phyloP scores from a whole-genome alignment of 306 rosid species.

The Acacia acuminata region DNA sequence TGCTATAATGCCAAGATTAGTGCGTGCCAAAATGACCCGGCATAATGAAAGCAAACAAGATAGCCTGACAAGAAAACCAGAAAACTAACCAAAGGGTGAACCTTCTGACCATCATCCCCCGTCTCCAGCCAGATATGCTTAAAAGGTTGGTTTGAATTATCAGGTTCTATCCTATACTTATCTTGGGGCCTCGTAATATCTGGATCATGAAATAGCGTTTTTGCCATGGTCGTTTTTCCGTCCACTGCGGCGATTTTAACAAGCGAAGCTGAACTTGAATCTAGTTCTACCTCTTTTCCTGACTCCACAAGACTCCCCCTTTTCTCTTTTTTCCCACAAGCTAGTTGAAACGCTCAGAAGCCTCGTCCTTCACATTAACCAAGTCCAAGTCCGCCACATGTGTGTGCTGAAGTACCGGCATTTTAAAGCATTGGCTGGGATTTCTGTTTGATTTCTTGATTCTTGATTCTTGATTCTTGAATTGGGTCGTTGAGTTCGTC shows the following conservation, averaged over 20 bases:
- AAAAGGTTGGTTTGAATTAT: constrained; percentile 72
- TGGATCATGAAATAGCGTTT: constrained; percentile 87
- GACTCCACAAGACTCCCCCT: constrained; percentile 20
- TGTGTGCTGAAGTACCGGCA: constrained; percentile 42
- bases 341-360: constrained; percentile 75
- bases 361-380: constrained; percentile 73
- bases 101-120: constrained; percentile 61
- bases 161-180: constrained; percentile 61
- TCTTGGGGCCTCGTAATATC: constrained; percentile 80
- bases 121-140: constrained; percentile 91
- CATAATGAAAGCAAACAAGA: neutral
- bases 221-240: constrained; percentile 47
- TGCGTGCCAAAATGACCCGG: neutral
- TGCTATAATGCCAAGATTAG: constrained; percentile 5
- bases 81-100: constrained; percentile 84
- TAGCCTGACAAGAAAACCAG: neutral
- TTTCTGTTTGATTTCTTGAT: constrained; percentile 45
- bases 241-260: constrained; percentile 64
- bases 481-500: constrained; percentile 63
- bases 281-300: constrained; percentile 32
- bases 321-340: constrained; percentile 62
- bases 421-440: constrained; percentile 67
- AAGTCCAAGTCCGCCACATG: constrained; percentile 58
- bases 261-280: constrained; percentile 28
- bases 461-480: constrained; percentile 39